Evolutionary conservation across 2,329 filamentous ascomycete species (phyloP).

Genomic region (Sclerotinia trifoliorum): DNA sequence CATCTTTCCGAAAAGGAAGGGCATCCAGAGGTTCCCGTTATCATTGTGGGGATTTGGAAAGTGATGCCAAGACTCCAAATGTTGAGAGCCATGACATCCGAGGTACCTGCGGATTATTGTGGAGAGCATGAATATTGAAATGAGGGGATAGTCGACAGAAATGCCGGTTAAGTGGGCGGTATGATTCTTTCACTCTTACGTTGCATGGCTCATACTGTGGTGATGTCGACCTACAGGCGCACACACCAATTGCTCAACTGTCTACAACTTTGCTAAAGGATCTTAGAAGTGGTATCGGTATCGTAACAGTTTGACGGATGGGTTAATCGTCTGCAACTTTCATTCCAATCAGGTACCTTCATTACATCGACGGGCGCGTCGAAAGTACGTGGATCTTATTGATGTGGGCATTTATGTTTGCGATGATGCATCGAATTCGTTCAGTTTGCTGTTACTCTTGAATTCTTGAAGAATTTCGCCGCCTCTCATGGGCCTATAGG

Average conservation of each 20-base stretch:
- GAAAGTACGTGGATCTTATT: background rate
- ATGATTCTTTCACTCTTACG: background rate
- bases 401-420: background rate
- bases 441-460: background rate
- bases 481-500: background rate
- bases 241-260: conserved; percentile 9
- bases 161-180: conserved; percentile 5
- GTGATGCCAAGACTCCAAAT: conserved; percentile 13
- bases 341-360: background rate
- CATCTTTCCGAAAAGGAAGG: background rate
- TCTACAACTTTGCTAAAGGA: background rate
- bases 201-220: background rate
- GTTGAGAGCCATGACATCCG: conserved; percentile 1
- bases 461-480: background rate
- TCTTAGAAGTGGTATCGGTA: background rate
- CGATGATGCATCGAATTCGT: background rate
- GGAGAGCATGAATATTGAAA: conserved; percentile 7
- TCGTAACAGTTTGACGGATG: background rate
- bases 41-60: background rate
- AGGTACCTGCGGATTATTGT: conserved; percentile 10
- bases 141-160: conserved; percentile 10
- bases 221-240: background rate
- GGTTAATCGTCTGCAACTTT: background rate
- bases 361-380: background rate
- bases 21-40: background rate